phyloP scores from a whole-genome alignment of 495 filamentous ascomycete genomes.

The Annulohypoxylon nitens region DNA sequence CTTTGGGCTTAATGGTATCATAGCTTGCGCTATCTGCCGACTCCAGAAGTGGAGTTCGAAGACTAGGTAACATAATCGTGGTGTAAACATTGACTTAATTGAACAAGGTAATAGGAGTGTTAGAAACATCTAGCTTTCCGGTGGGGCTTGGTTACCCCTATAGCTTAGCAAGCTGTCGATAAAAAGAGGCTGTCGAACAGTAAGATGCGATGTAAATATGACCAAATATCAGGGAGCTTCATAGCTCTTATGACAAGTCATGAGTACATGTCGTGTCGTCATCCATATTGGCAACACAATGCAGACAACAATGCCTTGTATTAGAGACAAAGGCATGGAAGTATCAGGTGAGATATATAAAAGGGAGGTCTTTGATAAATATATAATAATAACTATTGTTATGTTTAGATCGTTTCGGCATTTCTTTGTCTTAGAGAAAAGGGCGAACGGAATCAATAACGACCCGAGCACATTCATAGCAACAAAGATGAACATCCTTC shows the following conservation, averaged over 20 bases:
- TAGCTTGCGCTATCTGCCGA: conserved; percentile 22
- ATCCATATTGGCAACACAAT: not conserved
- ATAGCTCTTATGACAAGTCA: conserved; percentile 14
- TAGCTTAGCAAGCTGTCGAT: not conserved
- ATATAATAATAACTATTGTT: not conserved
- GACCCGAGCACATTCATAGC: not conserved
- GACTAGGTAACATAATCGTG: conserved; percentile 18
- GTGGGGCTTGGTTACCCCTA: not conserved
- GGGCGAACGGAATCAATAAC: not conserved
- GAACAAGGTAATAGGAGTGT: not conserved
- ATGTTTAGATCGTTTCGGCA: not conserved
- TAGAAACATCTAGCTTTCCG: not conserved
- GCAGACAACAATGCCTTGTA: conserved; percentile 23
- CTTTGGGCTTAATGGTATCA: conserved; percentile 21
- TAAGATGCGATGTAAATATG: not conserved
- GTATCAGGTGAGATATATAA: not conserved
- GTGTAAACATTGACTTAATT: not conserved
- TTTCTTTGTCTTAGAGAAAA: not conserved
- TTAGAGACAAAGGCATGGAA: not conserved
- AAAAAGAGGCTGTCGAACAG: not conserved
- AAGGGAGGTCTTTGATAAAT: not conserved
- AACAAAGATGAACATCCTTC: not conserved
- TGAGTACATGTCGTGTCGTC: not conserved
- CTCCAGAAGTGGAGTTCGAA: conserved; percentile 28
- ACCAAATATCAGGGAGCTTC: not conserved